phyloP scores from a whole-genome alignment of 208 protist genomes.

The Crithidia expoeki region DNA sequence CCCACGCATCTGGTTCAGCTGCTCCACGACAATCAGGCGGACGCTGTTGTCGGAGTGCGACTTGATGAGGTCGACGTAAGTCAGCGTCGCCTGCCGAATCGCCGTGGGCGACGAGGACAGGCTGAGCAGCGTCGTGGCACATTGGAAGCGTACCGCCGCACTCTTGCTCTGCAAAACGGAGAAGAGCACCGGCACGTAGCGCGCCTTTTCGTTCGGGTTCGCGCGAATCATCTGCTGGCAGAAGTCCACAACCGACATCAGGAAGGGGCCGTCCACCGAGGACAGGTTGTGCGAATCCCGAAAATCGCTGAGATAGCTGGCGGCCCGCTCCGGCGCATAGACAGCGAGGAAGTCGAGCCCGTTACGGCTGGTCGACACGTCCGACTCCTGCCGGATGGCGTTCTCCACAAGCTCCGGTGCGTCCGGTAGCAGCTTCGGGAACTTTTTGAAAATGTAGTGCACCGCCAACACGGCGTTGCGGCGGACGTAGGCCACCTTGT shows the following conservation, averaged over 20 bases:
- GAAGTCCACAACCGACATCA: conserved; percentile 90
- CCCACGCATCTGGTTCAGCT: conserved; percentile 92
- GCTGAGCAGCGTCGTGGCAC: conserved; percentile 93
- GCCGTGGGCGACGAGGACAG: conserved; percentile 96
- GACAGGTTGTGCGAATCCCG: conserved; percentile 84
- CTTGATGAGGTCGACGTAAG: conserved; percentile 94
- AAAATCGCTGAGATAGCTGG: conserved; percentile 90
- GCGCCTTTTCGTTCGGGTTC: conserved; percentile 88
- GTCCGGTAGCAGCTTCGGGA: conserved; percentile 96
- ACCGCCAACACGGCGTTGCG: conserved; percentile 97
- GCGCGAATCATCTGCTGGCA: conserved; percentile 78
- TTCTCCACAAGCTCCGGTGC: conserved; percentile 96
- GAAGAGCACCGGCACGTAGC: conserved; percentile 96
- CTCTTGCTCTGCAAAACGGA: conserved; percentile 93
- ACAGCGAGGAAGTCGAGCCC: conserved; percentile 98
- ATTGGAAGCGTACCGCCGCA: conserved; percentile 95
- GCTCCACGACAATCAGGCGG: conserved; percentile 97
- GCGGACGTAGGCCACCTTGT: conserved; percentile 96
- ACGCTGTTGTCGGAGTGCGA: conserved; percentile 98
- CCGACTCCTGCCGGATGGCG: conserved; percentile 87
- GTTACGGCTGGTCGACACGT: conserved; percentile 96
- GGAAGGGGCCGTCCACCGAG: conserved; percentile 92
- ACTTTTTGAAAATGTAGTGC: conserved; percentile 93
- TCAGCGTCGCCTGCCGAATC: conserved; percentile 90
- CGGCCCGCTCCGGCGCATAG: conserved; percentile 93